Base-by-base conservation (phyloP, 441 rosid species). In the Theobroma grandiflorum region DNA sequence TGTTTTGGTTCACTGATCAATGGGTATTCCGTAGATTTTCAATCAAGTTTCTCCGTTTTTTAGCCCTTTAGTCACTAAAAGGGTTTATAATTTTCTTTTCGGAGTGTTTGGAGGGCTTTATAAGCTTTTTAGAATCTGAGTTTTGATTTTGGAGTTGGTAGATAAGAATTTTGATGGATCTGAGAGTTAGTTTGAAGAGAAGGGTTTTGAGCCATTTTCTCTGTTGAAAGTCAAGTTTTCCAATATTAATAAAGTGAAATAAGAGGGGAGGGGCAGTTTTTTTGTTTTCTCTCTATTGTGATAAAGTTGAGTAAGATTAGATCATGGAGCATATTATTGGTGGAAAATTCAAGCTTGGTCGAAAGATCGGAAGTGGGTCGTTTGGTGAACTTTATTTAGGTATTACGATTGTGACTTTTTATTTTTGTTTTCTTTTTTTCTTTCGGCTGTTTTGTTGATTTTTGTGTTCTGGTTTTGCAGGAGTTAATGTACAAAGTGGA, bases 351-450 rank as follows among this genome's bases (percentile, higher is more conserved):
- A 92, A 89, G 93, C 88, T 92, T 75, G 95, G 95, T 62, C 89
- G 94, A 76, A 92, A 90, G 89, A 89, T 92, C n/a, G 95, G 94
- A 71, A 89, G 92, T 82, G 94, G 94, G 81, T 91, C 94, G 15
- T 91, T 91, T 49, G 93, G 95, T 31, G 91, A 91, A 78, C 88
- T 91, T 79, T 91, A 86, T 86, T 83, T 90, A 86, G 93, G 95
- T 90, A 85, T 74, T 40, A 31, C 31, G 33, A 38, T 64, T 84
- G 14, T 76, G 22, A 7, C 9, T 55, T 75, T 64, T 10, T 75
- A 11, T 0, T 16, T 1, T 55, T 35, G 10, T 47, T 52, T 72
- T 75, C 11, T 35, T 57, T 33, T 37, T 33, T 81, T 14, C 77
- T 47, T 74, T 12, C 6, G 4, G 20, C 9, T 72, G 71, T 43